These are phyloP conservation scores for Scheffersomyces coipomensis DNA, from an alignment of 805 yeast genomes.

Conservation along the genomic window DNA sequence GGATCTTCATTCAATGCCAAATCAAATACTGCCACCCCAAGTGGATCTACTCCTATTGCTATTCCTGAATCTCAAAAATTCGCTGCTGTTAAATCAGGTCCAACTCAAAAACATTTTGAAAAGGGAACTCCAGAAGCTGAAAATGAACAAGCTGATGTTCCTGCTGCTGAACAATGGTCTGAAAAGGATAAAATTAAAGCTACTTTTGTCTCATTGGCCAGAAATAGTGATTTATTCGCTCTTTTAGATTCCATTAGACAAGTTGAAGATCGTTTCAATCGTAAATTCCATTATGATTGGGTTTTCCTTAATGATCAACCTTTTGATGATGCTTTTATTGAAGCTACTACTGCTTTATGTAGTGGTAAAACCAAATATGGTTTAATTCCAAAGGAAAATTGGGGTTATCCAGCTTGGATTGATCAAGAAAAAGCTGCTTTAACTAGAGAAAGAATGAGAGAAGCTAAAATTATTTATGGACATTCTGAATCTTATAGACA, in stretches of 20 bases:
- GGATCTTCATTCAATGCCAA: conserved; percentile 21
- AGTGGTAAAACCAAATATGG: conserved; percentile 81
- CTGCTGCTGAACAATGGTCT: conserved; percentile 2
- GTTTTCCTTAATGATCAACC: conserved; percentile 85
- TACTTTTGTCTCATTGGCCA: conserved; percentile 75
- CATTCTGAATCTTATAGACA: conserved; percentile 76
- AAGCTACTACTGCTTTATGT: conserved; percentile 59
- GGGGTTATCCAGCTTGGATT: conserved; percentile 84
- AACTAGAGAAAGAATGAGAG: conserved; percentile 56
- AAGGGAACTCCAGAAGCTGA: neutral
- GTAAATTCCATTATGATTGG: conserved; percentile 84
- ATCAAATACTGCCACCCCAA: neutral
- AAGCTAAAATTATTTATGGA: conserved; percentile 67
- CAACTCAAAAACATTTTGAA: conserved; percentile 2
- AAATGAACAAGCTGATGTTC: conserved; percentile 2
- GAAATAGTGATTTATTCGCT: conserved; percentile 65
- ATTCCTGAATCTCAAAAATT: neutral
- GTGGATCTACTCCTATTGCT: neutral
- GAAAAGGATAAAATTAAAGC: conserved; percentile 52
- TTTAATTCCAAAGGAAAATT: conserved; percentile 72
- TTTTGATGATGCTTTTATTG: conserved; percentile 77
- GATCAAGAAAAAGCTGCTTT: conserved; percentile 67
- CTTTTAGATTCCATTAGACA: conserved; percentile 65
- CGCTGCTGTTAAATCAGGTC: conserved; percentile 1
- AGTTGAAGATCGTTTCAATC: conserved; percentile 86